phyloP scores from a whole-genome alignment of 2,329 filamentous ascomycete genomes.

The Ophiostoma sp. region DNA sequence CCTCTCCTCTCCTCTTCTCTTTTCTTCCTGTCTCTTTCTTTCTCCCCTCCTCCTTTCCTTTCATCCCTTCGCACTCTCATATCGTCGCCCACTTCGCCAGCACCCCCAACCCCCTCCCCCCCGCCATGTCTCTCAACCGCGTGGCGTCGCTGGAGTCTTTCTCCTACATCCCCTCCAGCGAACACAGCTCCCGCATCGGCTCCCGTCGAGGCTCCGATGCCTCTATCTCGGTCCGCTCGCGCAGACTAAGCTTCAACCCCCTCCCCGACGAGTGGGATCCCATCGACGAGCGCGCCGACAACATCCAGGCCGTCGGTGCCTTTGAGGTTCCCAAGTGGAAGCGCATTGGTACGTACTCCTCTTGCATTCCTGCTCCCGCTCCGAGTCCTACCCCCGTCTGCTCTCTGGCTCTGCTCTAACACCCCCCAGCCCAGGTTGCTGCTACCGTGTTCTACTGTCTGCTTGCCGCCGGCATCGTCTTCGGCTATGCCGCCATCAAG shows the following conservation, averaged over 20 bases:
- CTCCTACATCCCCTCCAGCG: slow-evolving; percentile 36
- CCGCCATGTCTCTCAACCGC: slow-evolving; percentile 47
- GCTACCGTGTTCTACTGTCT: slow-evolving; percentile 39
- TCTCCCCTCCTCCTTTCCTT: background rate
- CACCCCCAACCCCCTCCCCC: background rate
- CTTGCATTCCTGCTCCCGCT: too few species aligned
- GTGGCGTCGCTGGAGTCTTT: slow-evolving; percentile 51
- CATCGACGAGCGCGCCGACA: slow-evolving; percentile 36
- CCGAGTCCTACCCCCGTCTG: too few species aligned
- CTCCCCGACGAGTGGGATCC: slow-evolving; percentile 49
- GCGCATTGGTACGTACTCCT: slow-evolving; percentile 33
- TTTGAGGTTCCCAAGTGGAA: slow-evolving; percentile 53
- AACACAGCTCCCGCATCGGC: slow-evolving; percentile 29
- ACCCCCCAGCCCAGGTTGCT: slow-evolving; percentile 34
- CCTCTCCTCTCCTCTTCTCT: background rate
- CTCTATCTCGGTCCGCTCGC: slow-evolving; percentile 40
- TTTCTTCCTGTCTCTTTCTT: background rate
- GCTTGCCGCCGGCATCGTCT: slow-evolving; percentile 70
- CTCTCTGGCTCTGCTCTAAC: background rate
- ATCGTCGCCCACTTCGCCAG: too few species aligned
- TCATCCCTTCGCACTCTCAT: background rate
- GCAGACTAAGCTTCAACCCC: slow-evolving; percentile 51
- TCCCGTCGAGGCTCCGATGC: slow-evolving; percentile 43
- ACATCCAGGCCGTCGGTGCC: slow-evolving; percentile 45
- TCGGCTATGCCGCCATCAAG: slow-evolving; percentile 81